phyloP scores from a whole-genome alignment of 2,329 filamentous ascomycete species.

The Fusarium coffeatum region DNA sequence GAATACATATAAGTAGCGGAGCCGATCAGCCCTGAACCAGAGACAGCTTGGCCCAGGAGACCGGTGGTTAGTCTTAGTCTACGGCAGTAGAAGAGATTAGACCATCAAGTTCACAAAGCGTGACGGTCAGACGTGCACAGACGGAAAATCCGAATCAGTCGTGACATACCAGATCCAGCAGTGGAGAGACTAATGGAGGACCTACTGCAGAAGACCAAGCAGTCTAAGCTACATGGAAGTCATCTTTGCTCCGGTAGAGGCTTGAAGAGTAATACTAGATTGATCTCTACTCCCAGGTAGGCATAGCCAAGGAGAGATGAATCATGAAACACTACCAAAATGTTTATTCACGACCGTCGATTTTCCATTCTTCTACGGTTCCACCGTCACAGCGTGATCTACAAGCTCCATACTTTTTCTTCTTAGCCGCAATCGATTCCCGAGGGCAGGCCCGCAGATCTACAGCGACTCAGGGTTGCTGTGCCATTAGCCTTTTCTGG shows the following conservation, averaged over 20 bases:
- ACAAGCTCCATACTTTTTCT: not conserved
- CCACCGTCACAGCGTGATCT: not conserved
- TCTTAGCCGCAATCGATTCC: not conserved
- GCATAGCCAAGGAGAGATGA: not conserved
- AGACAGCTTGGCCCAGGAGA: not conserved
- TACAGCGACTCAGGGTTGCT: not conserved
- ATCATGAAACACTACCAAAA: not conserved
- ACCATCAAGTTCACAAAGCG: not conserved
- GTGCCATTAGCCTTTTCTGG: not conserved
- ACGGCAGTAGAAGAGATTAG: no score
- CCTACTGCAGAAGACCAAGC: no score
- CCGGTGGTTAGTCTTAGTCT: no score
- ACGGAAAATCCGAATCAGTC: not conserved
- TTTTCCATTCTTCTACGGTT: no score
- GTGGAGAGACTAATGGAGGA: not conserved
- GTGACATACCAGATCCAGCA: not conserved
- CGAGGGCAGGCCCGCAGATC: not conserved
- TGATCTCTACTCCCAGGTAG: not conserved
- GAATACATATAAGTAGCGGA: no score
- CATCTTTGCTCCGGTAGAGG: not conserved
- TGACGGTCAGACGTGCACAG: slow-evolving; percentile 1
- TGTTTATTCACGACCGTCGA: no score
- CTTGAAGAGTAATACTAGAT: not conserved
- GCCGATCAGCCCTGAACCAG: not conserved
- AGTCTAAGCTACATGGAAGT: no score